Evolutionary conservation across 1,139 yeast species (phyloP), one percentile per base, ranked within the genome.

Genomic region (Protomyces macrosporus): DNA sequence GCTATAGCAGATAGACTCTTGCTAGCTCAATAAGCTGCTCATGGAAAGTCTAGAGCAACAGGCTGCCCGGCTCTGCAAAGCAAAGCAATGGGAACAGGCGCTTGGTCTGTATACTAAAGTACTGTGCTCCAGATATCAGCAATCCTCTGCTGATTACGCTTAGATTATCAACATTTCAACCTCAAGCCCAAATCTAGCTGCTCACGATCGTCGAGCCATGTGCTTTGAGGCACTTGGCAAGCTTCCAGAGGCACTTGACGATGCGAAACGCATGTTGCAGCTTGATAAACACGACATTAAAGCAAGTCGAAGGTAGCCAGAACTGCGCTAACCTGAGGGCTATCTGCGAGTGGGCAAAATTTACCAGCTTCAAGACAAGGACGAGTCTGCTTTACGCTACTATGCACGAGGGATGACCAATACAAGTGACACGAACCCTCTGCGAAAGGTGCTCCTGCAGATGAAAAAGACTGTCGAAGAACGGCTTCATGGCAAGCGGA

Each of bases 281-380:
- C 30, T 58, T 16, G 62, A 52, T 14, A 36, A 48, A 10, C 14
- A 42, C 30, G 51, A 58, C 45, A 50, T 55, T 14, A 58, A 42
- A 35, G 62, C 45, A 23, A 10, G 55, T 37, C 14, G 14, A 33
- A 6, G 36, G 36, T 12, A 9, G 3, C 36, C 6, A 6, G 6
- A 33, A 6, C 30, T 9, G 2, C n/a, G 12, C 16, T 7, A 33
- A 14, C 7, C 7, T 4, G 30, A 58, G 62, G 62, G 62, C 35
- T 58, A 58, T 52, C 45, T 58, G 14, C 42, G 62, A 34, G 55
- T 42, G 3, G 62, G 62, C 12, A 58, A 58, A 36, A 16, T 58
- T 30, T 58, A 58, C 14, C 62, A 58, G 14, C 36, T 58, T 4
- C 48, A 9, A 33, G 23, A 42, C 45, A 58, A 58, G 36, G 62